phyloP scores from a whole-genome alignment of 306 rosid species.

The Lathyrus tuberosus region DNA sequence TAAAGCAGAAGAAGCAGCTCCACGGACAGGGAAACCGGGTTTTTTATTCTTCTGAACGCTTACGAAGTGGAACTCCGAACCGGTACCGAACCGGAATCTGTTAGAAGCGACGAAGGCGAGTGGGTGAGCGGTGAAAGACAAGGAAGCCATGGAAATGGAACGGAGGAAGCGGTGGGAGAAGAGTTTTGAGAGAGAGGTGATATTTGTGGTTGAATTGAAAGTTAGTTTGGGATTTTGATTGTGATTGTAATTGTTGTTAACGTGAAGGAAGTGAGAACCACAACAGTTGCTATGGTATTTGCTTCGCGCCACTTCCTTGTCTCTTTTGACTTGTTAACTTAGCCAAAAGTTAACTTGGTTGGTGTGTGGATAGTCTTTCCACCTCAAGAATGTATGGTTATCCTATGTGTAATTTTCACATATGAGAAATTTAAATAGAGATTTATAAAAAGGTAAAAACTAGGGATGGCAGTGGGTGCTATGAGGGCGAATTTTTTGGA shows the following conservation, averaged over 20 bases:
- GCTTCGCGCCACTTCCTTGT: constrained; percentile 27
- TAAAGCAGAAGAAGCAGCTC: constrained; percentile 60
- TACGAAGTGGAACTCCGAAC: constrained; percentile 35
- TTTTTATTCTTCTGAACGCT: constrained; percentile 36
- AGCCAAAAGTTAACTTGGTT: no score
- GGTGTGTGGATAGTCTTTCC: no score
- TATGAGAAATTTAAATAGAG: no score
- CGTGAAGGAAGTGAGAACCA: neutral
- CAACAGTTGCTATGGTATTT: neutral
- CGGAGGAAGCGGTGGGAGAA: constrained; percentile 11
- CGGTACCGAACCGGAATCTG: constrained; percentile 32
- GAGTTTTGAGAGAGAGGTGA: neutral
- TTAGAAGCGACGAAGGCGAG: constrained; percentile 13
- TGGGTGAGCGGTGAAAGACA: constrained; percentile 47
- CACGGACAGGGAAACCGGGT: constrained; percentile 41
- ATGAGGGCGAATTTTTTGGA: no score
- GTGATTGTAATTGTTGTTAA: neutral
- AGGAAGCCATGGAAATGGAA: constrained; percentile 65
- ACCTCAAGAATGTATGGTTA: no score
- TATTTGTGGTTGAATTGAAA: constrained; percentile 4
- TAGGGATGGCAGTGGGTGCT: no score
- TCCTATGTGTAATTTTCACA: no score
- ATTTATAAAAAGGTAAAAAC: no score
- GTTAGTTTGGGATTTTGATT: neutral
- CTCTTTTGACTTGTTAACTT: neutral